Evolutionary conservation across 2,329 filamentous ascomycete species (phyloP).

Genomic region (Aspergillus fumigatus): DNA sequence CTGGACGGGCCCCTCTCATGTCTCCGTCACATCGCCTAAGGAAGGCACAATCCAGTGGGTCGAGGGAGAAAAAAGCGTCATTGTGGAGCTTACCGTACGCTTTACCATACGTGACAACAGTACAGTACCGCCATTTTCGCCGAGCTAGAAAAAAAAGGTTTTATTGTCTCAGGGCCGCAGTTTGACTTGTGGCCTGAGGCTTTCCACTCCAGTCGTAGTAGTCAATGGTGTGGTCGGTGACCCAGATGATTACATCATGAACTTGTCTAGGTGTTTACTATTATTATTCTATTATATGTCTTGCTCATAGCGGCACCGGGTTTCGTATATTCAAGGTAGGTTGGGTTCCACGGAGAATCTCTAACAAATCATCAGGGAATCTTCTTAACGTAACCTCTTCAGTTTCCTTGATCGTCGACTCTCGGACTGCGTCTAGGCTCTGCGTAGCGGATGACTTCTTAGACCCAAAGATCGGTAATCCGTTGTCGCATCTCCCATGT

Average conservation of each 20-base stretch:
- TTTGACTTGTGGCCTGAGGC: not conserved
- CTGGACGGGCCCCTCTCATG: conserved; percentile 21
- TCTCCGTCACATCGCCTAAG: conserved; percentile 13
- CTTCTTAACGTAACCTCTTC: too few relatives aligned
- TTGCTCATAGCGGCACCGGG: not conserved
- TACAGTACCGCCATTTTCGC: not conserved
- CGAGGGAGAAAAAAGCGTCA: conserved; percentile 21
- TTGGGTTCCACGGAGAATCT: not conserved
- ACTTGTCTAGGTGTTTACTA: not conserved
- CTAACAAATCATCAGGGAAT: too few relatives aligned
- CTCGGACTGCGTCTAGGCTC: not conserved
- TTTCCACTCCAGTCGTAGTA: not conserved
- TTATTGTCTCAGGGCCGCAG: not conserved
- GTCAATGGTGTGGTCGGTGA: not conserved
- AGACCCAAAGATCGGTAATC: not conserved
- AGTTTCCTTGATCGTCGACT: not conserved
- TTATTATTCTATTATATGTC: too few relatives aligned
- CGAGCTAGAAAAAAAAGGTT: conserved; percentile 2
- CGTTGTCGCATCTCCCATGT: not conserved
- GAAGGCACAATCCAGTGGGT: conserved; percentile 9
- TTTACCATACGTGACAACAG: conserved; percentile 14
- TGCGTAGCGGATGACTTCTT: not conserved
- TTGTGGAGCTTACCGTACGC: conserved; percentile 20
- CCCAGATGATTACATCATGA: not conserved
- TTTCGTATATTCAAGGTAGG: not conserved